Conservation (phyloP, 495 filamentous ascomycete genomes). For the Wilcoxina mikolae region DNA sequence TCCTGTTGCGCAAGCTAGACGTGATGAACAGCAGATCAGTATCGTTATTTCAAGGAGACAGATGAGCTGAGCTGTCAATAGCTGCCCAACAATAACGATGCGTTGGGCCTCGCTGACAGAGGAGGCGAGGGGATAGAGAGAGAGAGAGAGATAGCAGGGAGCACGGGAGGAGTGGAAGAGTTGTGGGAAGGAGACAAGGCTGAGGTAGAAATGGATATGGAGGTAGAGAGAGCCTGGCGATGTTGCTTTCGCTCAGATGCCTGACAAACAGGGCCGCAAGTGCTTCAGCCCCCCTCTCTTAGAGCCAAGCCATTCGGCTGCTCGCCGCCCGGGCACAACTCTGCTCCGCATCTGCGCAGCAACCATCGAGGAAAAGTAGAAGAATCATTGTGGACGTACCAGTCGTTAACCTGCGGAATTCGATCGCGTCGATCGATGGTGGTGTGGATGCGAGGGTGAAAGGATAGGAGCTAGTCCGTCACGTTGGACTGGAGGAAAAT, state of each 20-base stretch:
- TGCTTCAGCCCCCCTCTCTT: slow-evolving; percentile 28
- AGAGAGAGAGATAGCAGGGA: slow-evolving; percentile 10
- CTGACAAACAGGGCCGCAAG: slow-evolving; percentile 8
- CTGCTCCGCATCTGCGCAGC: too few species aligned
- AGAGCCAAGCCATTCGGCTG: slow-evolving; percentile 18
- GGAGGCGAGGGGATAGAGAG: neutral
- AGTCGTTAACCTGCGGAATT: neutral
- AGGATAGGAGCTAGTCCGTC: neutral
- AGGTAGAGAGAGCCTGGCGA: slow-evolving; percentile 21
- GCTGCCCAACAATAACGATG: too few species aligned
- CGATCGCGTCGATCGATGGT: neutral
- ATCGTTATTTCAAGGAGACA: neutral
- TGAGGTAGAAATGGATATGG: too few species aligned
- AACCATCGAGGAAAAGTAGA: neutral
- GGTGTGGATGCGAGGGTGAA: neutral
- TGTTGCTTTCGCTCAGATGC: slow-evolving; percentile 17
- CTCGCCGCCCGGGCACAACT: neutral
- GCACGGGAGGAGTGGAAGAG: slow-evolving; percentile 1
- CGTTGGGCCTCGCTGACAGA: neutral
- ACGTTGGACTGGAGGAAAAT: neutral
- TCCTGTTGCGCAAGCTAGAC: neutral
- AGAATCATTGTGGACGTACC: neutral
- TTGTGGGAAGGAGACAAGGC: slow-evolving; percentile 4
- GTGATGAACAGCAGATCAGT: neutral
- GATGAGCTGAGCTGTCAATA: neutral